phyloP scores from a whole-genome alignment of 106 monocot species.

The Allium sativum region DNA sequence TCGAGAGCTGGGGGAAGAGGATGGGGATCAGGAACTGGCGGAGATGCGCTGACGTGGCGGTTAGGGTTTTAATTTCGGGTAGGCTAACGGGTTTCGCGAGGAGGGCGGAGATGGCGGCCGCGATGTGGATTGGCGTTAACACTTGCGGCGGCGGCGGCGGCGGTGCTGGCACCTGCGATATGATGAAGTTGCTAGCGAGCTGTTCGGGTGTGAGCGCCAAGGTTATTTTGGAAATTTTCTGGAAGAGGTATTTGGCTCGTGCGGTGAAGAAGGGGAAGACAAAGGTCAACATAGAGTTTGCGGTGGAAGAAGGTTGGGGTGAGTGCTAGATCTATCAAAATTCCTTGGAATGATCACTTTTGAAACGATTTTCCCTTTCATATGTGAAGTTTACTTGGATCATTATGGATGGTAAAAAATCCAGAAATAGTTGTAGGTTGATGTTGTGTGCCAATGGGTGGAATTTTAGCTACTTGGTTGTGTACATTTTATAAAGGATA shows the following conservation, averaged over 20 bases:
- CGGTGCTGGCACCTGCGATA: neutral
- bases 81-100: neutral
- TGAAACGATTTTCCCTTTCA: no score
- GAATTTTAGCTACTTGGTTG: no score
- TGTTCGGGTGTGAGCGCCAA: slow-evolving; percentile 38
- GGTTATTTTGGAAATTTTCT: slow-evolving; percentile 11
- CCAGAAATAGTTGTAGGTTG: no score
- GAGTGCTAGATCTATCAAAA: slow-evolving; percentile 19
- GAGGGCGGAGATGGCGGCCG: slow-evolving; percentile 31
- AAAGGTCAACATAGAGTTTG: neutral
- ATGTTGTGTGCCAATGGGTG: no score
- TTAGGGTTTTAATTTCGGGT: slow-evolving; percentile 5
- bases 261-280: slow-evolving; percentile 4
- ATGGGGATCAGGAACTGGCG: slow-evolving; percentile 9
- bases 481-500: no score
- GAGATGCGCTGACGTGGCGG: slow-evolving; percentile 19
- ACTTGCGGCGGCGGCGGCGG: neutral
- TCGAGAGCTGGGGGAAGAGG: slow-evolving; percentile 23
- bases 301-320: slow-evolving; percentile 39
- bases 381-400: no score
- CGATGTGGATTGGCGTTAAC: slow-evolving; percentile 28
- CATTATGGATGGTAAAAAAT: no score
- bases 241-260: slow-evolving; percentile 20
- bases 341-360: no score
- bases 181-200: slow-evolving; percentile 25